Conservation (phyloP, 441 rosid species). For the Raphanus hybrid region DNA sequence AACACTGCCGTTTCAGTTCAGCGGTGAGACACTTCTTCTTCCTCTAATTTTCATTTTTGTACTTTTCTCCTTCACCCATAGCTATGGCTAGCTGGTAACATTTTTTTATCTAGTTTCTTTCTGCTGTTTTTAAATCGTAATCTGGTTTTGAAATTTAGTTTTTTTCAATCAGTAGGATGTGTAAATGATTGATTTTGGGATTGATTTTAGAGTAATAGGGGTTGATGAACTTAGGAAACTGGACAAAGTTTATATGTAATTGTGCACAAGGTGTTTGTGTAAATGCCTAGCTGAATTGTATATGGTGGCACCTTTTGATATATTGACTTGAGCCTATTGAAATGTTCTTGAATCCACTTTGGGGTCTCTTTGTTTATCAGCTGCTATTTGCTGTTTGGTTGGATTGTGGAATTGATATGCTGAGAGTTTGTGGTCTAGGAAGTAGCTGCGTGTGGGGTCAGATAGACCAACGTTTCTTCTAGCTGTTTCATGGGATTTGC, state of each 20-base stretch:
- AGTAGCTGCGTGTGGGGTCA: conserved; percentile 37
- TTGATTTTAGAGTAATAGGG: conserved; percentile 26
- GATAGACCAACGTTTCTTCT: conserved; percentile 37
- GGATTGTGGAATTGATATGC: conserved; percentile 21
- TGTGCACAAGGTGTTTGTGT: conserved; percentile 32
- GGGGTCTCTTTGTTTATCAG: no score
- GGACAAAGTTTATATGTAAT: background rate
- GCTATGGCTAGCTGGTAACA: conserved; percentile 15
- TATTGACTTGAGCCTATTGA: background rate
- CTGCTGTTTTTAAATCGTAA: background rate
- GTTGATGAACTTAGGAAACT: background rate
- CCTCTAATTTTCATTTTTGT: background rate
- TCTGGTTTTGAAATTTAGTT: background rate
- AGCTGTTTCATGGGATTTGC: conserved; percentile 47
- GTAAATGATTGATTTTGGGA: conserved; percentile 8
- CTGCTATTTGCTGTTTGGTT: background rate
- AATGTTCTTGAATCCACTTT: background rate
- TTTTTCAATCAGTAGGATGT: background rate
- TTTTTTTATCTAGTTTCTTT: conserved; percentile 6
- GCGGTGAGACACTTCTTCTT: background rate
- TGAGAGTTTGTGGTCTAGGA: conserved; percentile 29
- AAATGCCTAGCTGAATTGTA: conserved; percentile 21
- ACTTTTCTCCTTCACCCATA: conserved; percentile 18
- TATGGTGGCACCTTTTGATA: background rate
- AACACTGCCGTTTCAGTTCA: conserved; percentile 17